phyloP scores from a whole-genome alignment of 495 filamentous ascomycete species.

The Cercophora sp. region DNA sequence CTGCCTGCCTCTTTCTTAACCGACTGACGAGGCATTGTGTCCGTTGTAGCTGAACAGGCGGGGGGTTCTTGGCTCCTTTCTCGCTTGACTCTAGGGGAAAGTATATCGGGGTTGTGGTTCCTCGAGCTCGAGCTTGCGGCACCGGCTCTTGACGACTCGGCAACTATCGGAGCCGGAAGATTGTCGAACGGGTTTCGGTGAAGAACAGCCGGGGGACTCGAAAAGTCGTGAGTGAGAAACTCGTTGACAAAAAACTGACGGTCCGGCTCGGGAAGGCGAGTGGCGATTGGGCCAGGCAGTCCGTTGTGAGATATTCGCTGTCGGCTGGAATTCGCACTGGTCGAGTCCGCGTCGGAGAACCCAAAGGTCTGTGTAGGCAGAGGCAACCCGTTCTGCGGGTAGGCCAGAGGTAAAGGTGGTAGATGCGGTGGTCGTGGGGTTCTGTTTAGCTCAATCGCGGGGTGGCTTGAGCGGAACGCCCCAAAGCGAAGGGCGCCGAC shows the following conservation, averaged over 20 bases:
- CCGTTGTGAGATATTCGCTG: not conserved
- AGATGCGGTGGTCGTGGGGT: not conserved
- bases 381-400: no score
- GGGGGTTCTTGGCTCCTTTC: not conserved
- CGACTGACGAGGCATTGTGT: not conserved
- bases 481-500: no score
- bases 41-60: not conserved
- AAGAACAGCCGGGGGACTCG: conserved; percentile 24
- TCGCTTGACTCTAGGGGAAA: not conserved
- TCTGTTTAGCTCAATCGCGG: no score
- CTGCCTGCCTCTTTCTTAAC: not conserved
- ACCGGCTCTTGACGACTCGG: not conserved
- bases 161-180: no score
- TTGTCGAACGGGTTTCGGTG: conserved; percentile 10
- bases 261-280: no score
- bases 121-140: conserved; percentile 6
- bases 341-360: not conserved
- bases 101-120: not conserved
- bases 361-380: not conserved
- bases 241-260: conserved; percentile 25
- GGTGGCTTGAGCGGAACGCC: no score
- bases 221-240: conserved; percentile 30
- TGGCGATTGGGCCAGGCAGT: conserved; percentile 28
- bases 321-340: not conserved
- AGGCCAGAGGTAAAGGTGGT: not conserved